phyloP scores from a whole-genome alignment of 2,329 filamentous ascomycete genomes.

The Hypomyces perniciosus region DNA sequence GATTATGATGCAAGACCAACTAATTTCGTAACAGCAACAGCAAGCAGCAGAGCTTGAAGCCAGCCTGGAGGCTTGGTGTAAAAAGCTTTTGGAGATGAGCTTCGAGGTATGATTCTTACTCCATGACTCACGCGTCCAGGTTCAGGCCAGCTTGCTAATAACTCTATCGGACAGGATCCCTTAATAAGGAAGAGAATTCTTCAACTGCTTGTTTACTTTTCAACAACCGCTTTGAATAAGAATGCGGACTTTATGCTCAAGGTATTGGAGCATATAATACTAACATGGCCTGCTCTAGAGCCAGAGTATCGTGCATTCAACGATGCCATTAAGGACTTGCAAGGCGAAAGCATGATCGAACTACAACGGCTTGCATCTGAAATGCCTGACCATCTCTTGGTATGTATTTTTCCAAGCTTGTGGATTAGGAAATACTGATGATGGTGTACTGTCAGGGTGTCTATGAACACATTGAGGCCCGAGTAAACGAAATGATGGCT shows the following conservation, averaged over 20 bases:
- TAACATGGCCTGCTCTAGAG: conserved; percentile 70
- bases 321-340: conserved; percentile 84
- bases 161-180: conserved; percentile 54
- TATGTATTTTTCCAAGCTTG: conserved; percentile 26
- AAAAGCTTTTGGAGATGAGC: conserved; percentile 60
- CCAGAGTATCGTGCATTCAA: conserved; percentile 68
- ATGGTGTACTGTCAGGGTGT: conserved; percentile 50
- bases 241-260: conserved; percentile 78
- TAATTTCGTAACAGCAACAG: conserved; percentile 38
- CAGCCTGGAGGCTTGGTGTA: conserved; percentile 66
- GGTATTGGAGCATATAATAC: conserved; percentile 84
- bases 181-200: conserved; percentile 75
- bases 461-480: conserved; percentile 79
- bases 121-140: neutral
- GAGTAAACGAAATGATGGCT: conserved; percentile 73
- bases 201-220: conserved; percentile 78
- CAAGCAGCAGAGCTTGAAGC: conserved; percentile 53
- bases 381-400: conserved; percentile 84
- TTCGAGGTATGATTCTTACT: conserved; percentile 49
- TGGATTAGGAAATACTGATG: conserved; percentile 16
- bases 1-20: conserved; percentile 16
- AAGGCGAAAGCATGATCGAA: conserved; percentile 78
- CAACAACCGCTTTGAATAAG: conserved; percentile 70
- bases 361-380: conserved; percentile 82
- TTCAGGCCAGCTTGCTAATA: neutral